Evolutionary conservation across 2,329 filamentous ascomycete genomes (phyloP).

Genomic region (Aspergillus persii): DNA sequence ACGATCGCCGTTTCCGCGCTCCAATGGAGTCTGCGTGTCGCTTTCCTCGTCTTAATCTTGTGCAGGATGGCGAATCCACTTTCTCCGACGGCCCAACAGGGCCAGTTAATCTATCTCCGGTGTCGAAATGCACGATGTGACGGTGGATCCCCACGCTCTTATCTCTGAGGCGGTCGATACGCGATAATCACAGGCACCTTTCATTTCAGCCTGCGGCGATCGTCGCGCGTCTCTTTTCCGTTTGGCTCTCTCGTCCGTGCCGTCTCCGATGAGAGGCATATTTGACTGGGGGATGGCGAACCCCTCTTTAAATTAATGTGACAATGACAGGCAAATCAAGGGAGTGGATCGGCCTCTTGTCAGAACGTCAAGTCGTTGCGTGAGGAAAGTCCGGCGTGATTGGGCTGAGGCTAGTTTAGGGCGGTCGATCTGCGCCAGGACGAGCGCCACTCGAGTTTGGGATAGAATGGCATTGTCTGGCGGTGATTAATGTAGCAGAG

Average conservation of each 20-base stretch:
- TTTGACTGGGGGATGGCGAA: neutral
- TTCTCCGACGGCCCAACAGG: neutral
- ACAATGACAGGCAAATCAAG: neutral
- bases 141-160: neutral
- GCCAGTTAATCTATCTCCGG: neutral
- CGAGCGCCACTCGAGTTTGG: too few species aligned
- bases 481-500: neutral
- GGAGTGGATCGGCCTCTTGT: neutral
- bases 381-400: neutral
- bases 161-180: neutral
- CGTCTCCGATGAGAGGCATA: neutral
- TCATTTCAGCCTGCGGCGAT: neutral
- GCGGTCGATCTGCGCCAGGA: neutral
- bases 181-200: neutral
- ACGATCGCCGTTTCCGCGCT: neutral
- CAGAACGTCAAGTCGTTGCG: neutral
- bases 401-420: neutral
- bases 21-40: neutral
- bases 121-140: constrained; percentile 6
- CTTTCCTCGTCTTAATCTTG: neutral
- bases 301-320: neutral
- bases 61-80: neutral
- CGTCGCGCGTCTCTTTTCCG: neutral
- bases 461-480: neutral
- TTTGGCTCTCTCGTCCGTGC: neutral